A percentile compares a stretch with the other conserved stretches of the same genome.
phyloP scores from a whole-genome alignment of 2,329 filamentous ascomycete species.

The Arthrinium phaeospermum region DNA sequence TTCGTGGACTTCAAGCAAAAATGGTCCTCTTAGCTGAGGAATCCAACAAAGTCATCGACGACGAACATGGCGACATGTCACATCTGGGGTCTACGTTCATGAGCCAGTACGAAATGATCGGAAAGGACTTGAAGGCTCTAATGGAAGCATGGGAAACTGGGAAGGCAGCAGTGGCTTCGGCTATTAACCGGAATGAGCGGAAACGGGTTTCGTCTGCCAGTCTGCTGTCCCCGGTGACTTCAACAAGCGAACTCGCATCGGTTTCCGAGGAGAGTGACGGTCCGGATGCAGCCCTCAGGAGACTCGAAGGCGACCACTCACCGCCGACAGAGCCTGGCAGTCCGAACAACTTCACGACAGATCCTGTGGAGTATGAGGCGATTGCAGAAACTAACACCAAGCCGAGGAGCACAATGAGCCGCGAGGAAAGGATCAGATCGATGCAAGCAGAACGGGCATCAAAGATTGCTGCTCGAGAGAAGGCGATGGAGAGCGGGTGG shows the following conservation, averaged over 20 bases:
- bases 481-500: slow-evolving; percentile 79
- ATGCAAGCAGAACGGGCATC: slow-evolving; percentile 86
- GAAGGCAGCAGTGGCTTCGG: slow-evolving; percentile 79
- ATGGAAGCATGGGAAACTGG: slow-evolving; percentile 88
- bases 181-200: slow-evolving; percentile 81
- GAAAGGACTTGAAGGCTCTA: slow-evolving; percentile 80
- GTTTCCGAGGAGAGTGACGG: slow-evolving; percentile 53
- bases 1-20: slow-evolving; percentile 91
- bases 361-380: slow-evolving; percentile 96
- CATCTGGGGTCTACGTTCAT: slow-evolving; percentile 82
- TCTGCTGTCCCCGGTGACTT: slow-evolving; percentile 63
- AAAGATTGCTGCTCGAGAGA: slow-evolving; percentile 74
- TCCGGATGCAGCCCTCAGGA: slow-evolving; percentile 74
- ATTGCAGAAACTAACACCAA: slow-evolving; percentile 70
- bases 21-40: slow-evolving; percentile 91
- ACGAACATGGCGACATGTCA: slow-evolving; percentile 67
- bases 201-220: slow-evolving; percentile 65
- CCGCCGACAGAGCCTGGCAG: slow-evolving; percentile 45
- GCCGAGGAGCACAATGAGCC: slow-evolving; percentile 72
- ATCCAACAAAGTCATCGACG: slow-evolving; percentile 79
- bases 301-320: slow-evolving; percentile 74
- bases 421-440: slow-evolving; percentile 86
- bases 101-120: slow-evolving; percentile 93
- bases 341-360: slow-evolving; percentile 59
- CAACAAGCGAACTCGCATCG: slow-evolving; percentile 69